Conservation (phyloP, 441 rosid genomes). For the Flueggea neowawraea region DNA sequence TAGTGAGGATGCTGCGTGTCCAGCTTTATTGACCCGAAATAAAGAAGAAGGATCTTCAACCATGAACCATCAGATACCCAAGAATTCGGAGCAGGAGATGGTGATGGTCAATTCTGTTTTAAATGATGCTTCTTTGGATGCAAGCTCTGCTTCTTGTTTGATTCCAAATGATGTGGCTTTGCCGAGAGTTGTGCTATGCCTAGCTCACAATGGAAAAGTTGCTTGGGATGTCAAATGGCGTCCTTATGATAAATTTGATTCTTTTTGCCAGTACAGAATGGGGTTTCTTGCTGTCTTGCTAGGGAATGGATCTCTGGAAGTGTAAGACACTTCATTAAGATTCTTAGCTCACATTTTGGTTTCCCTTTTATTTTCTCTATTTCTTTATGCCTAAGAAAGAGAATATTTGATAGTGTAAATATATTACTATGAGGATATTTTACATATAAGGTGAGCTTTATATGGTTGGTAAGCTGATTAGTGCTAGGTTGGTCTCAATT, state of each 20-base stretch:
- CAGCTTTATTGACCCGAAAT: too few species aligned
- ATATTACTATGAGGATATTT: neutral
- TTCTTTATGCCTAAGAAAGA: too few species aligned
- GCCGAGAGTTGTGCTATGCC: constrained; percentile 76
- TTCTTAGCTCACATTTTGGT: neutral
- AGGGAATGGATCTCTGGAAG: constrained; percentile 92
- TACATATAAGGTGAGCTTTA: neutral
- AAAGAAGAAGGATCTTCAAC: too few species aligned
- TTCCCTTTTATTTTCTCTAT: neutral
- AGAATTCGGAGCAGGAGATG: constrained; percentile 15
- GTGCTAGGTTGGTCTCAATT: constrained; percentile 8
- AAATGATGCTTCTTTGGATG: constrained; percentile 22
- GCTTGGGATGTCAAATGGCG: constrained; percentile 95
- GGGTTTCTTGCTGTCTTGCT: constrained; percentile 93
- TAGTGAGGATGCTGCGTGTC: too few species aligned
- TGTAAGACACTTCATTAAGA: constrained; percentile 47
- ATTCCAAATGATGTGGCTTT: constrained; percentile 47
- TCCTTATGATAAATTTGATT: constrained; percentile 39
- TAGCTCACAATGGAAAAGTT: constrained; percentile 94
- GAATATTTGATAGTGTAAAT: too few species aligned
- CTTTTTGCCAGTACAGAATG: constrained; percentile 55
- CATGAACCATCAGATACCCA: constrained; percentile 16
- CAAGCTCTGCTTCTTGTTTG: constrained; percentile 19
- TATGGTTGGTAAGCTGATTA: neutral
- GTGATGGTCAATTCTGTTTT: constrained; percentile 13